Evolutionary conservation across 2,329 filamentous ascomycete genomes (phyloP).

Genomic region (Fusarium bulbicola): DNA sequence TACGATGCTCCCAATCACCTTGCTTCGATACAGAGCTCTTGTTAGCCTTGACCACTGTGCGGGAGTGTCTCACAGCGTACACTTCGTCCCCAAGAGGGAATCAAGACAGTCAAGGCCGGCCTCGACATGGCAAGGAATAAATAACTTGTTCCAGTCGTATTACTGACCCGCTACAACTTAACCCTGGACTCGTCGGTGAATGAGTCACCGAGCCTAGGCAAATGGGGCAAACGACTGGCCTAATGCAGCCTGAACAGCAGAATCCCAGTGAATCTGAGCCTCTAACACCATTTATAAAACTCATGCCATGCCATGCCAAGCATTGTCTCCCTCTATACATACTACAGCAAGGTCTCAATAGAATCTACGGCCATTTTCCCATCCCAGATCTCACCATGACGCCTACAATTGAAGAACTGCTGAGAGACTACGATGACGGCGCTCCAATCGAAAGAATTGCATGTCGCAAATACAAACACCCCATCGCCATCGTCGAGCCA

Average conservation of each 20-base stretch:
- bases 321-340: no score
- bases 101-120: rapidly evolving
- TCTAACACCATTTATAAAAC: background rate
- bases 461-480: slow-evolving; percentile 32
- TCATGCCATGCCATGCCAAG: background rate
- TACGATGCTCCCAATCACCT: rapidly evolving
- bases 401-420: slow-evolving; percentile 37
- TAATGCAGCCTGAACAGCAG: background rate
- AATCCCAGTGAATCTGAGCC: background rate
- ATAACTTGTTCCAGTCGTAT: no score
- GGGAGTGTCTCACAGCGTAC: rapidly evolving
- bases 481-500: slow-evolving; percentile 48
- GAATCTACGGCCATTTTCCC: rapidly evolving
- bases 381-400: slow-evolving; percentile 20
- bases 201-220: background rate
- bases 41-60: rapidly evolving
- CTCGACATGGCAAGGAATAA: background rate
- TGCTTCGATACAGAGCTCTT: rapidly evolving
- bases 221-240: background rate
- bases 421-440: slow-evolving; percentile 1
- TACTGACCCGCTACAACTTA: no score
- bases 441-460: slow-evolving; percentile 18
- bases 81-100: rapidly evolving
- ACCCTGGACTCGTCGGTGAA: background rate
- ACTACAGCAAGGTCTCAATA: rapidly evolving